Conservation (phyloP, 2,329 filamentous ascomycete species). For the Botryosphaeria dothidea region DNA sequence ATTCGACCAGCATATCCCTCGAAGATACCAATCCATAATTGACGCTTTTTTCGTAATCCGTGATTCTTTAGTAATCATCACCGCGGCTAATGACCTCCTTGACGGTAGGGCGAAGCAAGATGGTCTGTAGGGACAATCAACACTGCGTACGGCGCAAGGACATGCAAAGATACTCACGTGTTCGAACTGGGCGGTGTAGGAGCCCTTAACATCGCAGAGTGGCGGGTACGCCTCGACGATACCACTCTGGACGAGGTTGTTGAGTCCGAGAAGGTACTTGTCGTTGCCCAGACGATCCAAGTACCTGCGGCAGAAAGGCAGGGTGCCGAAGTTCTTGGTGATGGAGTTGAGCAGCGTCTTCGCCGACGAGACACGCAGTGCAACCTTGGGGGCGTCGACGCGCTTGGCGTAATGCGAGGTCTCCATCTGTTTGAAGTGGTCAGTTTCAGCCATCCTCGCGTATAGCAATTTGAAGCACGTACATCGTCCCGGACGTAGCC, state of each 20-base stretch:
- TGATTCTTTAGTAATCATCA: constrained; percentile 68
- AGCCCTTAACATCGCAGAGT: constrained; percentile 87
- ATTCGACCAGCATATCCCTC: background rate
- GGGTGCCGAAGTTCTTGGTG: constrained; percentile 92
- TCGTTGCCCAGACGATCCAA: constrained; percentile 91
- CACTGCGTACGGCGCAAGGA: background rate
- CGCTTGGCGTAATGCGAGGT: constrained; percentile 84
- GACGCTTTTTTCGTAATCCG: background rate
- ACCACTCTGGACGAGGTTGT: constrained; percentile 78
- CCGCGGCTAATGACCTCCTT: constrained; percentile 88
- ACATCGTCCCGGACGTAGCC: constrained; percentile 80
- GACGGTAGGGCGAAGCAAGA: constrained; percentile 61
- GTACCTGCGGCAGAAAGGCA: constrained; percentile 89
- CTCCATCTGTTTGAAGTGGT: constrained; percentile 55
- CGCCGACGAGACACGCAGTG: constrained; percentile 76
- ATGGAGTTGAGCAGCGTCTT: constrained; percentile 85
- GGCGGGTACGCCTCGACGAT: constrained; percentile 91
- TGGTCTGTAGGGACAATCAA: constrained; percentile 56
- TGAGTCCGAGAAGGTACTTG: constrained; percentile 88
- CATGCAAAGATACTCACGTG: constrained; percentile 64
- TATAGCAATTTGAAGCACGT: constrained; percentile 49
- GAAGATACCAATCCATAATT: background rate
- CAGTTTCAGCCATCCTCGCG: background rate
- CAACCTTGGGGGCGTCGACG: constrained; percentile 71
- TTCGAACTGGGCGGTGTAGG: constrained; percentile 91